These are phyloP conservation scores for Elymus sibiricus DNA, from an alignment of 176 grass and related monocot species.

Conservation along the genomic window DNA sequence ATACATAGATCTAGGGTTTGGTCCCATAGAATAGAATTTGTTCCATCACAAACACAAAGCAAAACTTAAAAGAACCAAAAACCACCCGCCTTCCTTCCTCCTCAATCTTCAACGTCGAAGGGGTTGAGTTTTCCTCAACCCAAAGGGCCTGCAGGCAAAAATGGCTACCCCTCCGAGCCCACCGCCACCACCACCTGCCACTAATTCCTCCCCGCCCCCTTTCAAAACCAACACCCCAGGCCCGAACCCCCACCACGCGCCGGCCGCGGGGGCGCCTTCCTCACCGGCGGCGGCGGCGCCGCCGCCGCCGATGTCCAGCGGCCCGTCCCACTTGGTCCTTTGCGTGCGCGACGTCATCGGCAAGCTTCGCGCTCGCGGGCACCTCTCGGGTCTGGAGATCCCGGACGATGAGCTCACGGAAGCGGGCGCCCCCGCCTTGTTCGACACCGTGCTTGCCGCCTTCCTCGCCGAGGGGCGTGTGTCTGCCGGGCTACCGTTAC, in stretches of 20 bases:
- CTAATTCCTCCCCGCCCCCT: constrained; percentile 1
- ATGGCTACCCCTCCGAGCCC: constrained; percentile 25
- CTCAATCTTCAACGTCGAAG: not conserved
- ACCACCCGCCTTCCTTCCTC: not conserved
- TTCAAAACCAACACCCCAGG: constrained; percentile 26
- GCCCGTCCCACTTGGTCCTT: not conserved
- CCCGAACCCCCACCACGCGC: not conserved
- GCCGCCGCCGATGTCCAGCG: not conserved
- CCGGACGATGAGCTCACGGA: not conserved
- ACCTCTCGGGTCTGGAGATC: constrained; percentile 23
- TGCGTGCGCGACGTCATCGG: constrained; percentile 19
- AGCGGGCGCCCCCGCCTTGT: not conserved
- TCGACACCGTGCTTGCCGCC: constrained; percentile 16
- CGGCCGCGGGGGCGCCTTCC: not conserved
- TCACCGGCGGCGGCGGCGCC: not conserved
- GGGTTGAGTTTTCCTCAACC: not conserved
- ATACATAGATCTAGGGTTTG: constrained; percentile 7
- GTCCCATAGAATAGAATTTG: not conserved
- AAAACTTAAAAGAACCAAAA: not conserved
- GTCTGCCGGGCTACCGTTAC: not conserved
- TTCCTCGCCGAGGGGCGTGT: constrained; percentile 14
- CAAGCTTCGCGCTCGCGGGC: constrained; percentile 24
- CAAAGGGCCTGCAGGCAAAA: constrained; percentile 29
- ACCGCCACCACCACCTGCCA: not conserved
- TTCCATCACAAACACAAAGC: not conserved